Evolutionary conservation across 768 basidiomycete genomes (phyloP).

Genomic region (Tricholoma saponaceum): DNA sequence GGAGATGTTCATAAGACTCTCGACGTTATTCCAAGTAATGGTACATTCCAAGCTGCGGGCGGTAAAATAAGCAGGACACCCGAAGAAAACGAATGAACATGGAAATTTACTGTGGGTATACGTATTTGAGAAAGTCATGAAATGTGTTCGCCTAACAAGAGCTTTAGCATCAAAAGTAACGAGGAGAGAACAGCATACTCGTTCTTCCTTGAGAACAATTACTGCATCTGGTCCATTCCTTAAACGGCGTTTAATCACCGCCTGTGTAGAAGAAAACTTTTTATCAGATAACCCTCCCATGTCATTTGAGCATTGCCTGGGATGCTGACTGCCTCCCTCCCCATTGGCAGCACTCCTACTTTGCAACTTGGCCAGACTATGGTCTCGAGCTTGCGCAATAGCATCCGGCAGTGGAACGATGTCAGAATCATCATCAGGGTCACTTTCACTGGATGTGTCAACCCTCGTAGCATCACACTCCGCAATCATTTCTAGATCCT

Average conservation of each 20-base stretch:
- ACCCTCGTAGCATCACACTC: slow-evolving; percentile 35
- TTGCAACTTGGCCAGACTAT: slow-evolving; percentile 62
- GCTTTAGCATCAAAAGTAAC: background rate
- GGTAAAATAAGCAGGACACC: background rate
- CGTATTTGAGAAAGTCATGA: slow-evolving; percentile 90
- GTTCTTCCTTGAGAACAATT: slow-evolving; percentile 88
- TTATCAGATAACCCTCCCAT: slow-evolving; percentile 10
- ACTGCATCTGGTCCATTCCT: slow-evolving; percentile 70
- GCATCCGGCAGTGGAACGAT: slow-evolving; percentile 12
- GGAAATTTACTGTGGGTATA: slow-evolving; percentile 77
- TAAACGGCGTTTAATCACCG: slow-evolving; percentile 37
- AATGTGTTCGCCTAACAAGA: slow-evolving; percentile 66
- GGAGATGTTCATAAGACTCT: slow-evolving; percentile 85
- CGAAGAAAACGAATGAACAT: slow-evolving; percentile 19
- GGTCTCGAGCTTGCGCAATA: slow-evolving; percentile 39
- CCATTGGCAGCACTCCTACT: slow-evolving; percentile 17
- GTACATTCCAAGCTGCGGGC: slow-evolving; percentile 74
- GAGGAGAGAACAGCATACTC: slow-evolving; percentile 35
- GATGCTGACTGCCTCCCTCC: slow-evolving; percentile 6
- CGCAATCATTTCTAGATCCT: slow-evolving; percentile 36
- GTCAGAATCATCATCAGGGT: slow-evolving; percentile 26
- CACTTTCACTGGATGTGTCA: slow-evolving; percentile 28
- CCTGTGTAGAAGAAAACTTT: slow-evolving; percentile 25
- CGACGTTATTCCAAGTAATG: slow-evolving; percentile 94
- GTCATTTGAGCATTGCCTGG: slow-evolving; percentile 12